Percentiles rank a stretch among this genome's conserved stretches.
Conservation (phyloP, 1,139 yeast species). For the Protomyces macrosporus region DNA sequence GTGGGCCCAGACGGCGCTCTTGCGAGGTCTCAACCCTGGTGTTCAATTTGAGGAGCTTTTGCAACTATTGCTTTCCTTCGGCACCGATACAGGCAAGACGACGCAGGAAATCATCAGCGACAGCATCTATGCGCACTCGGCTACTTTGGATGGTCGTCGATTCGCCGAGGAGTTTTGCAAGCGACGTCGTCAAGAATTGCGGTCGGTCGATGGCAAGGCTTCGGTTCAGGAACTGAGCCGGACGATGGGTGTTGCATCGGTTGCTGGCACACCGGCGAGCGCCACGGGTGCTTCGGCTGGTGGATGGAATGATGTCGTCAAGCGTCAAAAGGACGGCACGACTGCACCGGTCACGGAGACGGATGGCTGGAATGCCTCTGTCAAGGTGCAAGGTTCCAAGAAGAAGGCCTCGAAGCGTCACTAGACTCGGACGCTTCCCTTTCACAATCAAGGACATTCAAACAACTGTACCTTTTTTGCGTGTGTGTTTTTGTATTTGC, state of each 20-base stretch:
- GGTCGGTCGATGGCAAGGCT: conserved; percentile 14
- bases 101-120: conserved; percentile 84
- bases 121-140: conserved; percentile 81
- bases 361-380: background rate
- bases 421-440: background rate
- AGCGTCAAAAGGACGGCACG: conserved; percentile 7
- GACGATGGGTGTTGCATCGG: conserved; percentile 50
- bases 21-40: conserved; percentile 60
- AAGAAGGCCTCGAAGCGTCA: background rate
- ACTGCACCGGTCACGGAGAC: background rate
- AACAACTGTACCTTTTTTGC: no score
- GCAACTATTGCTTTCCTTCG: conserved; percentile 73
- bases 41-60: conserved; percentile 66
- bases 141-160: conserved; percentile 91
- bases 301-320: conserved; percentile 36
- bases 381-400: background rate
- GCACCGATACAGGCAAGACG: conserved; percentile 53
- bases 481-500: no score
- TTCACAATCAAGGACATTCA: no score
- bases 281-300: conserved; percentile 42
- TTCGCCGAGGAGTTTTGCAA: conserved; percentile 86
- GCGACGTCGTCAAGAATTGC: conserved; percentile 49
- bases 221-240: conserved; percentile 46
- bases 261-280: conserved; percentile 47
- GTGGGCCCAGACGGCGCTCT: conserved; percentile 78